These are phyloP conservation scores for Penicillium alfredii DNA, from an alignment of 495 filamentous ascomycete species.

Conservation along the genomic window DNA sequence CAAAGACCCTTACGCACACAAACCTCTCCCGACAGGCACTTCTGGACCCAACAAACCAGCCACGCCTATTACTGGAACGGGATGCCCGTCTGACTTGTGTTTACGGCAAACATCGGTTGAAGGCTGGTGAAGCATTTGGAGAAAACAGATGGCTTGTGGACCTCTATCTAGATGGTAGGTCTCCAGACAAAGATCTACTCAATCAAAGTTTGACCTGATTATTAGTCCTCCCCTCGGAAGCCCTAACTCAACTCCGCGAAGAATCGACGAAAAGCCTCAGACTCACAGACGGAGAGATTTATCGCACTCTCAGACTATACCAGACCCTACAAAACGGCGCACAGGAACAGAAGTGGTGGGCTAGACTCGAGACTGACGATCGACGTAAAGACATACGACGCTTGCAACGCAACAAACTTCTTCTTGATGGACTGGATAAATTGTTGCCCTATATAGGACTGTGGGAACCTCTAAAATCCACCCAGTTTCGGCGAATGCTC, in stretches of 20 bases:
- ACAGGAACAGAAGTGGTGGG: slow-evolving; percentile 7
- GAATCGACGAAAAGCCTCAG: slow-evolving; percentile 9
- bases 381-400: slow-evolving; percentile 8
- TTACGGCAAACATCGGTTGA: slow-evolving; percentile 10
- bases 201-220: not conserved
- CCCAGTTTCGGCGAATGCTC: slow-evolving; percentile 7
- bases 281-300: slow-evolving; percentile 13
- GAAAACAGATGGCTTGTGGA: slow-evolving; percentile 9
- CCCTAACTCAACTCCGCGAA: slow-evolving; percentile 6
- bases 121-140: slow-evolving; percentile 6
- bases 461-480: slow-evolving; percentile 7
- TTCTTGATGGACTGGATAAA: slow-evolving; percentile 4
- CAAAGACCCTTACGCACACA: not conserved
- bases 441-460: slow-evolving; percentile 8
- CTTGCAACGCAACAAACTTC: slow-evolving; percentile 1
- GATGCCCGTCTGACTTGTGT: slow-evolving; percentile 4
- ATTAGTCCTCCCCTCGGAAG: slow-evolving; percentile 3
- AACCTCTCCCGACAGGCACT: slow-evolving; percentile 3
- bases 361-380: slow-evolving; percentile 4
- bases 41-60: slow-evolving; percentile 5
- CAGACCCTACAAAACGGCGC: slow-evolving; percentile 5
- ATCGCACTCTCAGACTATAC: slow-evolving; percentile 8
- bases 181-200: not conserved
- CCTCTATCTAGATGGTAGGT: slow-evolving; percentile 10
- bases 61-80: slow-evolving; percentile 1